Base-by-base conservation (phyloP, 192 early-diverging fungal genomes). In the Thamnidium elegans region DNA sequence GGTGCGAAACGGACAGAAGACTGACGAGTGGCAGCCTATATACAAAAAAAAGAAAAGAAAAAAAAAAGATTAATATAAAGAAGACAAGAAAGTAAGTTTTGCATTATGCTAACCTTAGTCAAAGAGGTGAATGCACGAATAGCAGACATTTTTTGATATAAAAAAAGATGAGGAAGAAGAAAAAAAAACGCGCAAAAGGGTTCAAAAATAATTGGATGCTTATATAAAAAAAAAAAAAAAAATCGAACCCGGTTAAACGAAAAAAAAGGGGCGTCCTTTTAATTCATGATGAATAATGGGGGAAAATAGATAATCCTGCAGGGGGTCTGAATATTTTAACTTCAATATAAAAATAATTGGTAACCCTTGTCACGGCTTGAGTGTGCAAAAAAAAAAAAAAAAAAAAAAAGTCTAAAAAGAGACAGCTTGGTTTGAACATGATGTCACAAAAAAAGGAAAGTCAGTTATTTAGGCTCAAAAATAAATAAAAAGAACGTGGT, bases 41-140 rank as follows among this genome's bases (percentile, higher is more conserved):
- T 17, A 19, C 8, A 2, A 53, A 10, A 48, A 8, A 2, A n/a
- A 63, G 17, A 52, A 51, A 10, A 42, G 3, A 63, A 13, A 21
- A 44, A 42, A 9, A 3, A 13, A 7, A 42, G 44, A 30, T 46
- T 47, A 26, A 62, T 50, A 34, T 19, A 47, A 9, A 14, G 13
- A 19, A 10, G 6, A 21, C n/a, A 15, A 10, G 13, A 7, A 45
- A n/a, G 19, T 30, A n/a, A n/a, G n/a, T n/a, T n/a, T 20, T 36
- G 39, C 39, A 43, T 44, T 44, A 23, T 17, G 26, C 30, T 46
- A 23, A 66, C 65, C 55, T 58, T 64, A 55, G 62, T 52, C 44
- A 58, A 58, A 42, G 66, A 67, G 56, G 65, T 55, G 55, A 73
- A 63, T 63, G 70, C 50, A 50, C 70, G 64, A 66, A 72, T 58